Percentiles rank a stretch among this genome's conserved stretches.
Evolutionary conservation across 345 rosid genomes (phyloP).

Genomic region (Firmiana major): DNA sequence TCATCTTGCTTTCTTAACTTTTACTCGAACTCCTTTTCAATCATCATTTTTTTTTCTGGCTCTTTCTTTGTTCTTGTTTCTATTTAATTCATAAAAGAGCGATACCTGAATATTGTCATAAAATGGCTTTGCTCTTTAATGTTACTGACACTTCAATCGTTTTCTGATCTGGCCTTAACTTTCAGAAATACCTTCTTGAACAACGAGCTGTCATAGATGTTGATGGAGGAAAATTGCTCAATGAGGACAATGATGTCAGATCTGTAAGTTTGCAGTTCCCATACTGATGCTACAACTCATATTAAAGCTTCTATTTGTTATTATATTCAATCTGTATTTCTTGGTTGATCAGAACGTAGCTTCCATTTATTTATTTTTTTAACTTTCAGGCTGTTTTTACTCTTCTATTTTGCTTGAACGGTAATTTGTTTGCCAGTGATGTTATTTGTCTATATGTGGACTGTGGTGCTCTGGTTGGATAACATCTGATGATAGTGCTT

Average conservation of each 20-base stretch:
- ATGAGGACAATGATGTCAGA: constrained; percentile 93
- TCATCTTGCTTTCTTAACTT: not conserved
- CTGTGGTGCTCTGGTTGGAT: constrained; percentile 2
- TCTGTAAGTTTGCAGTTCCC: constrained; percentile 56
- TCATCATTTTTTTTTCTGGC: not conserved
- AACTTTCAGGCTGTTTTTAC: not conserved
- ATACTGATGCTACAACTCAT: constrained; percentile 11
- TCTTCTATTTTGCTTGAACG: not conserved
- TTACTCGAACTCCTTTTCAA: not conserved
- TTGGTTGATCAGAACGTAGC: not conserved
- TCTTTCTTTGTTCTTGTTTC: not conserved
- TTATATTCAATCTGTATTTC: not conserved
- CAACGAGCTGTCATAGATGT: constrained; percentile 75
- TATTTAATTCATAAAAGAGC: not conserved
- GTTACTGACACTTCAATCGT: not conserved
- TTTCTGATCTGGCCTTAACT: constrained; percentile 18
- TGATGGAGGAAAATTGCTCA: constrained; percentile 84
- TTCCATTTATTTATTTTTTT: not conserved
- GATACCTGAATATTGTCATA: not conserved
- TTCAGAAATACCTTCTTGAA: constrained; percentile 87
- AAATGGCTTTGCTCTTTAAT: not conserved
- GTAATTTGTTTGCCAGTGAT: not conserved
- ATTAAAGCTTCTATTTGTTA: not conserved
- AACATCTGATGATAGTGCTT: not conserved
- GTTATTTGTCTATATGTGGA: not conserved